Evolutionary conservation across 2,329 filamentous ascomycete species (phyloP), one percentile per base, ranked within the genome.

Genomic region (Neoarthrinium moseri): DNA sequence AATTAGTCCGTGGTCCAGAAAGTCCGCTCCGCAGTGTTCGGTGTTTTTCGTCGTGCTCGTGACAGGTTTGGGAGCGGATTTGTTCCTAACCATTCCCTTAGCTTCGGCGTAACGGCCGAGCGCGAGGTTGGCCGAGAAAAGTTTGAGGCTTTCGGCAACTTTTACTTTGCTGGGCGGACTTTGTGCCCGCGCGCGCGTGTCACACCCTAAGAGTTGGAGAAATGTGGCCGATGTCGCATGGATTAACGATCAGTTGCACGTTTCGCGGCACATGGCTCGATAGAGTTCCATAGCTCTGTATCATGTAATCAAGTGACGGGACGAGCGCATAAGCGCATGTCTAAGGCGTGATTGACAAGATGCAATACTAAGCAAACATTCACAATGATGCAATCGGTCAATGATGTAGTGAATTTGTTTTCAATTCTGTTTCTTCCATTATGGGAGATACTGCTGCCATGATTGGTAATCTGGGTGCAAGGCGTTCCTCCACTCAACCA

Each of bases 151-250:
- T 26, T 24, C 24, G 22, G 37, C 22, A 27, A 27, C 13, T n/a
- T 40, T 38, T n/a, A n/a, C n/a, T n/a, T n/a, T n/a, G n/a, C n/a
- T n/a, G n/a, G n/a, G n/a, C n/a, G n/a, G n/a, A n/a, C n/a, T n/a
- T n/a, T n/a, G n/a, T n/a, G n/a, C n/a, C n/a, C n/a, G 26, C 8
- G n/a, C 8, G 26, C 8, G 26, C 26, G 8, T n/a, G 26, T 7
- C 26, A 29, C 8, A 7, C n/a, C n/a, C 26, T 29, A 7, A n/a
- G 26, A n/a, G 8, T 29, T 7, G 8, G 26, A n/a, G n/a, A 29
- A 29, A 29, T 34, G 26, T 43, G 39, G 32, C 39, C 39, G 39
- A 43, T 43, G 39, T 43, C 39, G 39, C 39, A 43, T 27, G 7
- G 7, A 24, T 29, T n/a, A 24, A 15, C 24, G 26, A 42, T 32